Base-by-base conservation (phyloP, 1,284 basidiomycete genomes). In the Fomitopsis betulina region DNA sequence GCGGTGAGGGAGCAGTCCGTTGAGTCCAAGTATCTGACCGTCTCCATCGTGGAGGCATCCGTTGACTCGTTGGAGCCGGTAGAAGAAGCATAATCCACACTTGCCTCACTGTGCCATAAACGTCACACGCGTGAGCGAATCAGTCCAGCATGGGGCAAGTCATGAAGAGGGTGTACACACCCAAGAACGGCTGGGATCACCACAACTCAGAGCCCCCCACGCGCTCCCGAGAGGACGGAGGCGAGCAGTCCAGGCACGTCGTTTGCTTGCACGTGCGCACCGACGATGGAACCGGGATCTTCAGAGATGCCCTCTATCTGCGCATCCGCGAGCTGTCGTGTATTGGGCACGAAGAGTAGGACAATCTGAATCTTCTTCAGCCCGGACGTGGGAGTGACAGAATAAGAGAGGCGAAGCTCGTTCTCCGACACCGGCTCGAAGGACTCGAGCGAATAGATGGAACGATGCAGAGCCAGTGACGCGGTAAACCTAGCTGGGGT, bases 241-340 rank as follows among this genome's bases (percentile, higher is more conserved):
- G 81, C 83, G 37, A 93, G 76, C 19, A 93, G 73, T 1, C 89
- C 88, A 35, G 86, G 80, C 0, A 85, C 83, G 69, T 93, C 86
- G 63, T 91, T 87, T 8, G 80, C 78, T 57, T 84, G 82, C 0
- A 89, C 73, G 64, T 88, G 84, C 5, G 80, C 76, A 43, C 83
- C 84, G 3, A 89, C 74, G 1, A 87, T 71, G 58, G 91, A 87
- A 0, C 75, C 77, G 43, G 86, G 70, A 55, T 91, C 81, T 2
- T 77, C 77, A 30, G 79, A 77, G 5, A 84, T 60, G 1, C 82
- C 84, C 12, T 73, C 71, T 5, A 85, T 76, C 23, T 82, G 76
- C 2, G 80, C 88, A 37, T 83, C 79, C 0, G 79, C 85, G 10
- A 91, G 70, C 51, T 79, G 78, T 55, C 82, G 75, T 0, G 87